Conservation (phyloP, 495 filamentous ascomycete genomes). For the Usnea hakonensis region DNA sequence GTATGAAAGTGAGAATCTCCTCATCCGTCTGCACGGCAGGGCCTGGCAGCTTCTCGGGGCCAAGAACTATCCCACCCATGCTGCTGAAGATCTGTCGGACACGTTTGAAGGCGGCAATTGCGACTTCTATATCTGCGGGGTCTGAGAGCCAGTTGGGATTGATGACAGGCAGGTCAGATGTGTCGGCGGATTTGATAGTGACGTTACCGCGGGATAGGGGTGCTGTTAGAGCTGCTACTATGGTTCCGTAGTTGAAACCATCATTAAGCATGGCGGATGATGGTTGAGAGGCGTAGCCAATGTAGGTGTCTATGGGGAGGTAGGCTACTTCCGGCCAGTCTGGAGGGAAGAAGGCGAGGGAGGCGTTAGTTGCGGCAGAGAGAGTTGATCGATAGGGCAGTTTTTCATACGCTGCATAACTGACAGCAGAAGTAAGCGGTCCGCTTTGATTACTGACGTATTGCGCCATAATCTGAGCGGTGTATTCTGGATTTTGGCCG, state of each 20-base stretch:
- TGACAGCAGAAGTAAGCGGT: slow-evolving; percentile 15
- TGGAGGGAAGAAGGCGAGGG: slow-evolving; percentile 29
- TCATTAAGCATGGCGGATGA: slow-evolving; percentile 32
- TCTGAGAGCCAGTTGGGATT: slow-evolving; percentile 49
- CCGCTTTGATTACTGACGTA: slow-evolving; percentile 8
- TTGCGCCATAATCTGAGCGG: background rate
- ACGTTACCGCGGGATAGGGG: slow-evolving; percentile 49
- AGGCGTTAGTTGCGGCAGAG: slow-evolving; percentile 20
- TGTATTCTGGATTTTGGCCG: background rate
- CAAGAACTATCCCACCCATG: slow-evolving; percentile 35
- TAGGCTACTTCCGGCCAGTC: slow-evolving; percentile 57
- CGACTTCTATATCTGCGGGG: slow-evolving; percentile 45
- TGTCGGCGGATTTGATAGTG: slow-evolving; percentile 39
- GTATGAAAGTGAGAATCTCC: slow-evolving; percentile 43
- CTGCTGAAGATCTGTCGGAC: slow-evolving; percentile 33
- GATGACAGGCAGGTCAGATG: slow-evolving; percentile 43
- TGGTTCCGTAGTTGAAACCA: slow-evolving; percentile 39
- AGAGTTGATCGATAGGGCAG: slow-evolving; percentile 18
- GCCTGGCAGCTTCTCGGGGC: slow-evolving; percentile 47
- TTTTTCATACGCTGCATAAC: slow-evolving; percentile 16
- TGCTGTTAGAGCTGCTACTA: slow-evolving; percentile 33
- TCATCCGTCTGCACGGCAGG: slow-evolving; percentile 38
- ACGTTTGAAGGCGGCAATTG: slow-evolving; percentile 48
- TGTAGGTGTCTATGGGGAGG: slow-evolving; percentile 20
- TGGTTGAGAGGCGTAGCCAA: slow-evolving; percentile 21